A percentile compares a stretch with the other conserved stretches of the same genome.
Evolutionary conservation across 768 basidiomycete species (phyloP).

Genomic region (Leccinum subgranulosum): DNA sequence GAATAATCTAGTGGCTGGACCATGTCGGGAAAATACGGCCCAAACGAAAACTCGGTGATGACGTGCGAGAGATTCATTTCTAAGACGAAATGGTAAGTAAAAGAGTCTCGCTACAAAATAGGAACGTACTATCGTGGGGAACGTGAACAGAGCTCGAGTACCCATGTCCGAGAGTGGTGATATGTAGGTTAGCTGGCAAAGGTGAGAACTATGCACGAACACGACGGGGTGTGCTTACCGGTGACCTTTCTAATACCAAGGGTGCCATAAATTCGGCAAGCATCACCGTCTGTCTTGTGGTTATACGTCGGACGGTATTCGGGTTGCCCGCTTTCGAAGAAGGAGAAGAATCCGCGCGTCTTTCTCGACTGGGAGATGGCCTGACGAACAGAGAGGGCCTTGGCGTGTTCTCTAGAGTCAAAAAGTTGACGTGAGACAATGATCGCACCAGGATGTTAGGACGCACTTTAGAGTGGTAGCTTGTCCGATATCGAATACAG

Average conservation of each 20-base stretch:
- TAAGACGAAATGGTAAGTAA: slow-evolving; percentile 27
- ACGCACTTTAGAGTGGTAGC: slow-evolving; percentile 66
- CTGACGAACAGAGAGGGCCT: slow-evolving; percentile 63
- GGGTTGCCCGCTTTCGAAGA: slow-evolving; percentile 42
- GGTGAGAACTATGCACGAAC: not conserved
- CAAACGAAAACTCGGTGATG: slow-evolving; percentile 96
- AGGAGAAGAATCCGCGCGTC: slow-evolving; percentile 69
- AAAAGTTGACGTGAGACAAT: not conserved
- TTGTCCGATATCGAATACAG: slow-evolving; percentile 77
- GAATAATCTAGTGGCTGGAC: slow-evolving; percentile 92
- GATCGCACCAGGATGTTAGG: not conserved
- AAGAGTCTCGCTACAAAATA: not conserved
- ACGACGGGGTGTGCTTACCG: slow-evolving; percentile 39
- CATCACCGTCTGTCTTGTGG: slow-evolving; percentile 61
- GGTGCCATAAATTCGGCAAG: slow-evolving; percentile 85
- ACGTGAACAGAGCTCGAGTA: slow-evolving; percentile 87
- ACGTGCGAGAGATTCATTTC: slow-evolving; percentile 98
- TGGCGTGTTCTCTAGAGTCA: slow-evolving; percentile 54
- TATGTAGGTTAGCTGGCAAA: slow-evolving; percentile 78
- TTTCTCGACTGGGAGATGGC: slow-evolving; percentile 69
- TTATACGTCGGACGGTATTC: slow-evolving; percentile 73
- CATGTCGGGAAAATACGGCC: slow-evolving; percentile 94
- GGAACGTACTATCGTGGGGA: slow-evolving; percentile 71
- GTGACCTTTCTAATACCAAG: slow-evolving; percentile 87
- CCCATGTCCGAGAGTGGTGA: slow-evolving; percentile 94